Evolutionary conservation across 352 stramenopile species (phyloP), one percentile per base, ranked within the genome.

Genomic region (Phytophthora idaei): DNA sequence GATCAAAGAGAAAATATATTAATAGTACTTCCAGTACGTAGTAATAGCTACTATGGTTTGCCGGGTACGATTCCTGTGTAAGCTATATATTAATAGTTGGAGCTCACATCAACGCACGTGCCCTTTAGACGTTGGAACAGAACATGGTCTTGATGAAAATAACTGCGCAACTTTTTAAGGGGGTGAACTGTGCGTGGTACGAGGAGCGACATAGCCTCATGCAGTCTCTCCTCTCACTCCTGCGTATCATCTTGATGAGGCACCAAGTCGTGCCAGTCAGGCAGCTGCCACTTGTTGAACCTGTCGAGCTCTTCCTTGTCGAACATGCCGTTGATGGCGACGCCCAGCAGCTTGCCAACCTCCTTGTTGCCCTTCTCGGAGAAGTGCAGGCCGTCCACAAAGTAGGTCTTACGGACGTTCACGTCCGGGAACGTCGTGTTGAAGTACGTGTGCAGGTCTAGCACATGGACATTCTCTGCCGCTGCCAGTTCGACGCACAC

Each of bases 351-450:
- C 34, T 69, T 69, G 47, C 46, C 67, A 17, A 74, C 52, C 48
- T 79, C 71, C 37, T 74, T 56, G 57, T 90, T 90, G 41, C 83
- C 83, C 21, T 74, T 74, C 41, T 71, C 42, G 4, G 66, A 81
- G 37, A 91, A 81, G 58, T 91, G 83, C 50, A 90, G 68, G 0
- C 83, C 83, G 45, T 91, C 83, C 11, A 76, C 56, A 48, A 78
- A 80, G 64, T 65, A 57, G 57, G 52, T 28, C 57, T 70, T 53
- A 32, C 75, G 69, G n/a, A 66, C 57, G 1, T 53, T 63, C 39
- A 67, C 68, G 15, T 75, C 58, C 56, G 81, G 55, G 39, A 77
- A 74, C 53, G 65, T 72, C 17, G 62, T 71, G 61, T 85, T 83
- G 51, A 90, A 84, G 51, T 75, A 71, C 37, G 67, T 71, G 61